These are phyloP conservation scores for Lactifluus subvellereus DNA, from an alignment of 768 basidiomycete genomes.

Conservation along the genomic window DNA sequence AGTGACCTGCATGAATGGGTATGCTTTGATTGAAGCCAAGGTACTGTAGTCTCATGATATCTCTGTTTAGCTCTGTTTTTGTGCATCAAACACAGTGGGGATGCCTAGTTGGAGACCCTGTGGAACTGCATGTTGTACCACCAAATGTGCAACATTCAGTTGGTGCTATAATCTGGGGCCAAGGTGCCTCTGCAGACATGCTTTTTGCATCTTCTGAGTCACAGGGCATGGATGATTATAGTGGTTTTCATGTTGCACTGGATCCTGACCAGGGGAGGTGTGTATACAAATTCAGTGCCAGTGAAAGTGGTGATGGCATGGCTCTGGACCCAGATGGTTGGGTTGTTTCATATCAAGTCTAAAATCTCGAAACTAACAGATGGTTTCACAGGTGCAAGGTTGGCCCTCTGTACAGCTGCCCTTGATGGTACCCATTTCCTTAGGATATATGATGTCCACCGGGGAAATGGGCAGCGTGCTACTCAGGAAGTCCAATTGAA, in stretches of 20 bases:
- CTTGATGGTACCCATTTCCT: neutral
- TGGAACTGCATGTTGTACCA: slow-evolving; percentile 10
- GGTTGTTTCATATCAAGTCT: neutral
- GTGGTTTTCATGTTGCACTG: slow-evolving; percentile 18
- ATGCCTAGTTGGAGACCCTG: slow-evolving; percentile 4
- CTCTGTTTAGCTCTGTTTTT: slow-evolving; percentile 7
- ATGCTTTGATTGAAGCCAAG: neutral
- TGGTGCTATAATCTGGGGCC: slow-evolving; percentile 20
- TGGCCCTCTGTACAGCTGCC: slow-evolving; percentile 18
- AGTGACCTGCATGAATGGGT: slow-evolving; percentile 19
- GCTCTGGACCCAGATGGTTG: slow-evolving; percentile 19
- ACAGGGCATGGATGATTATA: slow-evolving; percentile 6
- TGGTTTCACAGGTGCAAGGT: slow-evolving; percentile 1
- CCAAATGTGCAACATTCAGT: slow-evolving; percentile 13
- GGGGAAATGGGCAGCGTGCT: slow-evolving; percentile 1
- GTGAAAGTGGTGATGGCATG: slow-evolving; percentile 24
- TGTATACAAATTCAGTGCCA: slow-evolving; percentile 3
- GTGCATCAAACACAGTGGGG: slow-evolving; percentile 2
- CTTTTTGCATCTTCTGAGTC: slow-evolving; percentile 24
- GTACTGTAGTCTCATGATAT: neutral
- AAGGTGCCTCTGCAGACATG: slow-evolving; percentile 5
- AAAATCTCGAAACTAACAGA: neutral
- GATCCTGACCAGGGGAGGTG: slow-evolving; percentile 13
- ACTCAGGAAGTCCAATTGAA: neutral
- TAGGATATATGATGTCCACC: slow-evolving; percentile 19